Evolutionary conservation across 139 green algal genomes (phyloP), one percentile per base, ranked within the genome.

Genomic region (Chlamydomonas incerta): DNA sequence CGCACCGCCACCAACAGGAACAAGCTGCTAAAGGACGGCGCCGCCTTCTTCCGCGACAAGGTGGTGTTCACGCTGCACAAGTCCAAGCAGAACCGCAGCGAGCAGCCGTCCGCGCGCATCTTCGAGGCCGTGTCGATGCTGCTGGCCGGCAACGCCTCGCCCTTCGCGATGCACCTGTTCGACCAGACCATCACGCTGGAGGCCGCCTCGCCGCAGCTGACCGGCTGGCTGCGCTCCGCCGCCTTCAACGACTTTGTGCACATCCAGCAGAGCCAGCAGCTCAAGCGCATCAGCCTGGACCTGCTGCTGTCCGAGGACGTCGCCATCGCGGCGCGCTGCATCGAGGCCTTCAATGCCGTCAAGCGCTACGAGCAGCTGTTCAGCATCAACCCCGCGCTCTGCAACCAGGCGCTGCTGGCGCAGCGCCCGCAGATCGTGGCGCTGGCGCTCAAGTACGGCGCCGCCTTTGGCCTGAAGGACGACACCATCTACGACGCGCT

Each of bases 261-360:
- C 65, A 69, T 85, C 41, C 74, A 71, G 33, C 85, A 87, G 81
- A 70, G 65, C 35, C 66, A 68, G 57, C 52, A 57, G 23, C 68
- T 88, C 28, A 88, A 89, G 62, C 88, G 81, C 63, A 86, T 91
- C 82, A 77, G 67, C 14, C 70, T 88, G 70, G 88, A 91, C 35
- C 69, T 88, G 80, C 79, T 95, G 75, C 63, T 92, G 6, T 60
- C 50, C 17, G 90, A 95, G 75, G 94, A 97, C 77, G 77, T 90
- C 28, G 80, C 75, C 2, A 80, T 94, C 34, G 91, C 96, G 63
- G 87, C 83, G 47, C 90, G 93, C 37, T 97, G 95, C 81, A 86
- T 65, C 33, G 93, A 97, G 81, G 95, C 95, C 4, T 96, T 96
- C 81, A 81, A 76, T 55, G 93, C 93, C n/a, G 93, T 97, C 52